Conservation (phyloP, 2,329 filamentous ascomycete genomes). For the Rhynchosporium agropyri region DNA sequence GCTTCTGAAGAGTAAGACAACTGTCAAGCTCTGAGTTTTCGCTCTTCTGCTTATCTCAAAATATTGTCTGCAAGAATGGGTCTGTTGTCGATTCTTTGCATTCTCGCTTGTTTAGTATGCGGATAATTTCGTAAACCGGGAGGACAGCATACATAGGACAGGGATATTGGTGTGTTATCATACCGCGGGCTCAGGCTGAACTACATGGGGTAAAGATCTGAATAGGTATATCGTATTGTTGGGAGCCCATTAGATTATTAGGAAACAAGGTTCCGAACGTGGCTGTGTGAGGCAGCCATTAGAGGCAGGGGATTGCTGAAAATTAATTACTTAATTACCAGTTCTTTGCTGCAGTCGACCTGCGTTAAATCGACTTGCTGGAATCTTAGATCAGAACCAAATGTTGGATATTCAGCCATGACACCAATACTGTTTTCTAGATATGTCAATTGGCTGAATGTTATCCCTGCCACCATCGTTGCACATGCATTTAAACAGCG, state of each 20-base stretch:
- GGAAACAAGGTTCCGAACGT: constrained; percentile 2
- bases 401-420: background rate
- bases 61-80: too few relatives aligned
- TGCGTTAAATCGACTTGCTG: background rate
- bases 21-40: too few relatives aligned
- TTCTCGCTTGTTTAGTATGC: too few relatives aligned
- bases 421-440: constrained; percentile 1
- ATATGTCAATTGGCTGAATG: constrained; percentile 19
- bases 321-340: background rate
- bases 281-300: background rate
- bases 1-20: too few relatives aligned
- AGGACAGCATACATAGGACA: background rate
- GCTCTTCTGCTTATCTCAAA: too few relatives aligned
- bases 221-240: background rate
- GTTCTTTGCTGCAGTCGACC: background rate
- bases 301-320: background rate
- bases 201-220: too few relatives aligned
- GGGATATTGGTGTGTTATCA: background rate
- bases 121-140: too few relatives aligned
- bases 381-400: background rate
- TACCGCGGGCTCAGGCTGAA: constrained; percentile 6
- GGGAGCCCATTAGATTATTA: constrained; percentile 1
- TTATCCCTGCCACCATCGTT: constrained; percentile 28
- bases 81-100: too few relatives aligned
- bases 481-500: constrained; percentile 22